Conservation (phyloP, 805 yeast species). For the Candida chilensis region DNA sequence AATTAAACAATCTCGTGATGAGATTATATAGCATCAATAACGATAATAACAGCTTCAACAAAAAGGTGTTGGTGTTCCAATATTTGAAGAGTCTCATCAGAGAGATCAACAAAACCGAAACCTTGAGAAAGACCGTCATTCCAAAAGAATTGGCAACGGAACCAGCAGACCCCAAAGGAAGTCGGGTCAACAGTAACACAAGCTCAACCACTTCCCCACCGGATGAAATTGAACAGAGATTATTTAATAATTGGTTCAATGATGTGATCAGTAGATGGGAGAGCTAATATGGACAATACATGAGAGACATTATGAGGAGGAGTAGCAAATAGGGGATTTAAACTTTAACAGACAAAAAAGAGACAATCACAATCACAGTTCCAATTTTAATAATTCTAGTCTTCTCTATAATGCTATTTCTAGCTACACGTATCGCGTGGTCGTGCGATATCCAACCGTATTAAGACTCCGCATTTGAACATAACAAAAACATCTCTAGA, state of each 20-base stretch:
- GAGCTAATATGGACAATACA: not conserved
- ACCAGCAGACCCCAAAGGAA: constrained; percentile 17
- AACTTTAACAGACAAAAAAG: no score
- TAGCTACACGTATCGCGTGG: no score
- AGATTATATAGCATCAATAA: constrained; percentile 13
- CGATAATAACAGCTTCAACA: constrained; percentile 6
- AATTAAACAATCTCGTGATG: constrained; percentile 11
- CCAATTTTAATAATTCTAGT: no score
- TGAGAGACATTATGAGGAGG: not conserved
- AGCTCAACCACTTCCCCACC: no score
- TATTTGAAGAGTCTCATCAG: constrained; percentile 27
- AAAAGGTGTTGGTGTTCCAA: constrained; percentile 24
- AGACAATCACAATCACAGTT: no score
- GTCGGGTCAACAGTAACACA: constrained; percentile 5
- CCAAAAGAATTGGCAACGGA: constrained; percentile 5
- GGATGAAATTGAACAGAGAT: constrained; percentile 31
- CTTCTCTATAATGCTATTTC: no score
- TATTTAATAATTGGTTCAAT: constrained; percentile 32
- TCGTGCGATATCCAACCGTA: no score
- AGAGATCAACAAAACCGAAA: constrained; percentile 17
- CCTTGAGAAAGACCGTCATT: constrained; percentile 2
- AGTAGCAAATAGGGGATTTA: no score
- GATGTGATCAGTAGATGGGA: constrained; percentile 11
- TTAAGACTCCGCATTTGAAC: no score
- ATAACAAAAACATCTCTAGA: no score